Percentiles rank a stretch among this genome's conserved stretches.
Conservation (phyloP, 805 yeast genomes). For the Wickerhamiella occidentalis region DNA sequence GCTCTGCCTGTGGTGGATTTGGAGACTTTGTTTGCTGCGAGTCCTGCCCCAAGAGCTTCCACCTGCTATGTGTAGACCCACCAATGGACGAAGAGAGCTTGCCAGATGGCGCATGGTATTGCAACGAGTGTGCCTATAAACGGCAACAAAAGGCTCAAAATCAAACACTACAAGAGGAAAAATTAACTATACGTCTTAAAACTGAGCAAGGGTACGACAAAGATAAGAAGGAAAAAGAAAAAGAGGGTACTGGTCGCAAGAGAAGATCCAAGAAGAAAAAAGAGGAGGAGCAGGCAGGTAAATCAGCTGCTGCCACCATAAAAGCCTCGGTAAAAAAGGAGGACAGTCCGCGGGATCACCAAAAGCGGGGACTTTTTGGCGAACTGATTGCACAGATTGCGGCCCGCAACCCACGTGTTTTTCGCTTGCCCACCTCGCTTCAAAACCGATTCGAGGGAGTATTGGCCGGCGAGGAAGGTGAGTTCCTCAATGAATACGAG, state of each 20-base stretch:
- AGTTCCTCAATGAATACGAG: constrained; percentile 44
- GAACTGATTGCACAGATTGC: constrained; percentile 49
- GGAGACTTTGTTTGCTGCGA: constrained; percentile 92
- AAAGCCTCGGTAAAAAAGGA: background rate
- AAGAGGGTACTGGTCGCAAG: background rate
- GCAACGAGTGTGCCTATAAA: constrained; percentile 57
- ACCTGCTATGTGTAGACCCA: constrained; percentile 82
- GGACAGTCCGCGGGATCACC: background rate
- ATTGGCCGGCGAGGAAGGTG: constrained; percentile 52
- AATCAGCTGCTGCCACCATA: background rate
- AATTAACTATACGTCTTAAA: background rate
- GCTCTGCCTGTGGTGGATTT: constrained; percentile 79
- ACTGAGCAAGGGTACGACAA: background rate
- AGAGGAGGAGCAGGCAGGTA: background rate
- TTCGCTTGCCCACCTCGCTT: constrained; percentile 53
- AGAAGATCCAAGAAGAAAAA: constrained; percentile 3
- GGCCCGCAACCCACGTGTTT: constrained; percentile 52
- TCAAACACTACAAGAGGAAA: background rate
- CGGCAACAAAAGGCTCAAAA: background rate
- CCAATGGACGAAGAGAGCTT: constrained; percentile 62
- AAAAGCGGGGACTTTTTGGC: constrained; percentile 34
- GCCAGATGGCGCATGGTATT: constrained; percentile 87
- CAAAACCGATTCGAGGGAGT: constrained; percentile 67
- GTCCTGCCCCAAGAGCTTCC: constrained; percentile 83
- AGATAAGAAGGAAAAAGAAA: background rate